Percentiles rank a stretch among this genome's conserved stretches.
Evolutionary conservation across 2,329 filamentous ascomycete genomes (phyloP).

Genomic region (Trichoderma harzianum): DNA sequence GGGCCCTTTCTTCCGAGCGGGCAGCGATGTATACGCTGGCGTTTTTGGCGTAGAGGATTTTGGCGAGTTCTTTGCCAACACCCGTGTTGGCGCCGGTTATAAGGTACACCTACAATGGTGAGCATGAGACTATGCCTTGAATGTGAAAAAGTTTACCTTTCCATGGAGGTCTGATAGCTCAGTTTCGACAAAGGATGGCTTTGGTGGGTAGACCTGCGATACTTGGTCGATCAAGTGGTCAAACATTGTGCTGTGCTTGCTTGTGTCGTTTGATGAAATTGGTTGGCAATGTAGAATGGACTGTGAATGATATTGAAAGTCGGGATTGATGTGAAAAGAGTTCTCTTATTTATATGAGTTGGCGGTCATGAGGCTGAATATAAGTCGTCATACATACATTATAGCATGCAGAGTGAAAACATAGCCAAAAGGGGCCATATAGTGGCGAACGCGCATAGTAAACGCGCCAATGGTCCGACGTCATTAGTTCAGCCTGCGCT

Average conservation of each 20-base stretch:
- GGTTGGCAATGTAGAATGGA: background rate
- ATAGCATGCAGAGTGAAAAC: background rate
- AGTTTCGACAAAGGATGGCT: background rate
- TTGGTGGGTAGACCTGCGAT: background rate
- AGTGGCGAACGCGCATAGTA: background rate
- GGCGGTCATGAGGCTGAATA: background rate
- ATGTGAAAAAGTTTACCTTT: background rate
- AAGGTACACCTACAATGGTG: background rate
- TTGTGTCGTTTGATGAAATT: background rate
- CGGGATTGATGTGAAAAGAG: background rate
- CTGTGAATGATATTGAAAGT: background rate
- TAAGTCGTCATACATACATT: background rate
- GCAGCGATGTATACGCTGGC: slow-evolving; percentile 53
- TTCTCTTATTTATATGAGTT: background rate
- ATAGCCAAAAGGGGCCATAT: background rate
- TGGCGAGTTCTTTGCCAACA: slow-evolving; percentile 49
- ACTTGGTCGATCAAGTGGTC: background rate
- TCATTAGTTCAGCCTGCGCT: background rate
- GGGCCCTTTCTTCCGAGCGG: slow-evolving; percentile 32
- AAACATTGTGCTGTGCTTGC: background rate
- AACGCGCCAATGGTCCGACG: background rate
- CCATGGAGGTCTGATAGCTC: background rate
- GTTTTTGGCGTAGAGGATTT: slow-evolving; percentile 52
- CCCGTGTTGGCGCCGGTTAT: slow-evolving; percentile 40
- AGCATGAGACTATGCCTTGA: background rate